Evolutionary conservation across 495 filamentous ascomycete species (phyloP), one percentile per base, ranked within the genome.

Genomic region (Penicillium lagena): DNA sequence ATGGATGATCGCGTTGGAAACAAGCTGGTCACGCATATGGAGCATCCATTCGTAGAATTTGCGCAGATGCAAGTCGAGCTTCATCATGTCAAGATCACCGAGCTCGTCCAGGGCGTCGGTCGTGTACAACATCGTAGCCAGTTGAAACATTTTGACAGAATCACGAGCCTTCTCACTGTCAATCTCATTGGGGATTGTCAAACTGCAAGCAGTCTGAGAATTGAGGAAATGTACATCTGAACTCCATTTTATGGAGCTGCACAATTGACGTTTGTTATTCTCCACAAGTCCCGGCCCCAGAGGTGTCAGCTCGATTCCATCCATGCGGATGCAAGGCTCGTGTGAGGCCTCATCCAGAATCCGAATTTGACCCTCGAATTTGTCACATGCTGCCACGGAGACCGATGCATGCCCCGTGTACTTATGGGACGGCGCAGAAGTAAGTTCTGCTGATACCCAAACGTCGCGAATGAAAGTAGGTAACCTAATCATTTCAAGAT

Each of bases 1-100:
- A 37, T 59, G 58, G 6, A 50, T 53, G 11, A 64, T 57, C 17
- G 47, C 9, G 42, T 62, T 35, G 3, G 41, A 35, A 10, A 37
- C 2, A 10, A 64, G 38, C 7, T 47, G 12, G 0, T 36, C 28
- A 27, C 46, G 38, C 12, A 40, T 14, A 13, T 52, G 51, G 9
- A 47, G 29, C 56, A 64, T 51, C 60, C 60, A 64, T 1, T 58
- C 50, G 14, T 55, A 46, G 27, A 55, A 64, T 43, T 44, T 49
- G 31, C 22, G 49, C 27, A 55, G 36, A 32, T 62, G 59, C 0
- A 37, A 28, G 8, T 62, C 50, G 14, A 64, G 46, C 0, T 33
- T 33, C n/a, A 13, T 37, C 2, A 42, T 11, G 28, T 62, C 40
- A n/a, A 55, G 13, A 0, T 39, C 49, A 4, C 12, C 7, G 6